Evolutionary conservation across 1,139 yeast species (phyloP), one percentile per base, ranked within the genome.

Genomic region (Suhomyces bokatorum): DNA sequence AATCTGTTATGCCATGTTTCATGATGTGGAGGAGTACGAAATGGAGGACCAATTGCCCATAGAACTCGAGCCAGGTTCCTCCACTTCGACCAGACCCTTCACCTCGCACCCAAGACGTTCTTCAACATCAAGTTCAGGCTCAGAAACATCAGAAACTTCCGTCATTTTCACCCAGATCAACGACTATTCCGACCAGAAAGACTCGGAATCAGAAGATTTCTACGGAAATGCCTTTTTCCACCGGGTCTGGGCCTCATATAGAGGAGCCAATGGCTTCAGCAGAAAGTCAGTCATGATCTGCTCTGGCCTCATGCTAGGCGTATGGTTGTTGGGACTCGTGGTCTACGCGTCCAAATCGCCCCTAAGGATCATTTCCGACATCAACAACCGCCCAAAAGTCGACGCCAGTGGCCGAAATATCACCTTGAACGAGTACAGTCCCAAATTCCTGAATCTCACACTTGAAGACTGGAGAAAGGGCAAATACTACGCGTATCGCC

Each of bases 311-410:
- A 29, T 37, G 30, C 47, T 46, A 10, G 46, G 42, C 6, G 37
- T 52, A 11, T 73, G 78, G 78, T 17, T 67, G 2, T 29, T 57
- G 1, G 63, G 64, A 0, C 36, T 71, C 2, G 40, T 71, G 5
- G 44, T 62, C 1, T 73, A 73, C 51, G 61, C 77, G 11, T 60
- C 60, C 38, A 54, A 59, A 7, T 51, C 60, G 12, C 61, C 68
- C 1, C 38, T 50, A 1, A 53, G 56, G 15, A 35, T 62, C 2
- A 55, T 66, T 1, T 44, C 60, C 0, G 51, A 47, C n/a, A 46
- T 62, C 35, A 48, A 47, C n/a, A 63, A 69, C 67, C 60, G 64
- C 6, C 65, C 75, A 0, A 57, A 54, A 42, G 51, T 67, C 2
- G 59, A 55, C 29, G 46, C 62, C 22, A 60, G 62, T 35, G 68